phyloP scores from a whole-genome alignment of 164 flowering plant genomes.

The Umbilicus rupestris region DNA sequence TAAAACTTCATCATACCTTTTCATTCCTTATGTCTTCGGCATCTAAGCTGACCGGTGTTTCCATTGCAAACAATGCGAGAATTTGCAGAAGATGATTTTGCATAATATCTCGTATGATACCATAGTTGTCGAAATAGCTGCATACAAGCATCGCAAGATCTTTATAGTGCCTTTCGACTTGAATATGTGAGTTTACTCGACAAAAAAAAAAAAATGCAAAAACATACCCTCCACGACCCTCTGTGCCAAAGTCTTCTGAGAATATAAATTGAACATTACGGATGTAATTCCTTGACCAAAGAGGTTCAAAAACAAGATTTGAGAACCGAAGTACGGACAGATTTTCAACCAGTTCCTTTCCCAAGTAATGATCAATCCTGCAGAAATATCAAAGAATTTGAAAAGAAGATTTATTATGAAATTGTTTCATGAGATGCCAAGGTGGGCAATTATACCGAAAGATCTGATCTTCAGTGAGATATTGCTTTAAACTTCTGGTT shows the following conservation, averaged over 20 bases:
- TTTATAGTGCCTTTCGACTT: background rate
- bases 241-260: constrained; percentile 86
- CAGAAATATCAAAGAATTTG: background rate
- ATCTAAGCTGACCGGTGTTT: constrained; percentile 22
- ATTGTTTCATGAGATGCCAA: too few relatives aligned
- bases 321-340: constrained; percentile 88
- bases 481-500: constrained; percentile 59
- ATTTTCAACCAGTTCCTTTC: constrained; percentile 82
- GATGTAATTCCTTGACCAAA: constrained; percentile 78
- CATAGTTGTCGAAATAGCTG: constrained; percentile 18
- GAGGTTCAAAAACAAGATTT: constrained; percentile 84
- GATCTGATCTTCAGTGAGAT: constrained; percentile 75
- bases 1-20: constrained; percentile 9
- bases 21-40: constrained; percentile 23
- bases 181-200: background rate
- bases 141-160: background rate
- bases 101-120: constrained; percentile 21
- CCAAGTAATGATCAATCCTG: constrained; percentile 91
- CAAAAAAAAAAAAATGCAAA: background rate
- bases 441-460: constrained; percentile 43
- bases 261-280: constrained; percentile 83
- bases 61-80: constrained; percentile 22
- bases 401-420: background rate
- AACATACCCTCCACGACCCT: constrained; percentile 81
- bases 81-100: constrained; percentile 23